Conservation (phyloP, 1,284 basidiomycete species). For the Fomitiporia mediterranea region DNA sequence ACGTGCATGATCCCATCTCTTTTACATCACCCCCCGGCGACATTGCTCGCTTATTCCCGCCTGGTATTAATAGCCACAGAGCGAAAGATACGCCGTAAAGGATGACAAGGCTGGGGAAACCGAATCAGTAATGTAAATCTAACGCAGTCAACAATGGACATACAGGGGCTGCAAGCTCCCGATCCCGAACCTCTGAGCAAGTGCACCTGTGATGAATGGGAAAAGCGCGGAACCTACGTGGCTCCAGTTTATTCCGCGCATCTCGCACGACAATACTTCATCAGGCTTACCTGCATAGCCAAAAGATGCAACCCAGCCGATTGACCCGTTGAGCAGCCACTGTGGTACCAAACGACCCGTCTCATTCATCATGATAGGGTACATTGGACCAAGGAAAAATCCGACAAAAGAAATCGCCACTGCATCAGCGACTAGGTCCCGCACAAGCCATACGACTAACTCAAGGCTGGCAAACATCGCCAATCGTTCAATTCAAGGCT, state of each 20-base stretch:
- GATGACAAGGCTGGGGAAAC: background rate
- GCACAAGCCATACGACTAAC: conserved; percentile 59
- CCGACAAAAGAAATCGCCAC: conserved; percentile 57
- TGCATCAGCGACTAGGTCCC: conserved; percentile 53
- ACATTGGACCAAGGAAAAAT: conserved; percentile 47
- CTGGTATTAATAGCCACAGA: conserved; percentile 7
- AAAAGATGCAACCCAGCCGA: conserved; percentile 46
- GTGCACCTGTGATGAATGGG: conserved; percentile 25
- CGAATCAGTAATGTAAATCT: background rate
- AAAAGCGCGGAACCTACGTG: conserved; percentile 23
- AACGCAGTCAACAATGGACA: background rate
- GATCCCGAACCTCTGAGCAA: conserved; percentile 20
- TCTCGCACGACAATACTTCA: too few species aligned
- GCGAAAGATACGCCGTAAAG: conserved; percentile 6
- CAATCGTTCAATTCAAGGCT: background rate
- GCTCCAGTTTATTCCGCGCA: conserved; percentile 18
- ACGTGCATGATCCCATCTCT: too few species aligned
- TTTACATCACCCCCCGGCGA: too few species aligned
- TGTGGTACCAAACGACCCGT: conserved; percentile 43
- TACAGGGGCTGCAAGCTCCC: conserved; percentile 16
- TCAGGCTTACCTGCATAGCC: conserved; percentile 30
- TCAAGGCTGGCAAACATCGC: conserved; percentile 45
- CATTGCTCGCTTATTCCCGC: too few species aligned
- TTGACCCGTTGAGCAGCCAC: conserved; percentile 47
- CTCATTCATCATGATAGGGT: conserved; percentile 50